phyloP scores from a whole-genome alignment of 148 eudicot genomes.

The Polygonum aviculare region DNA sequence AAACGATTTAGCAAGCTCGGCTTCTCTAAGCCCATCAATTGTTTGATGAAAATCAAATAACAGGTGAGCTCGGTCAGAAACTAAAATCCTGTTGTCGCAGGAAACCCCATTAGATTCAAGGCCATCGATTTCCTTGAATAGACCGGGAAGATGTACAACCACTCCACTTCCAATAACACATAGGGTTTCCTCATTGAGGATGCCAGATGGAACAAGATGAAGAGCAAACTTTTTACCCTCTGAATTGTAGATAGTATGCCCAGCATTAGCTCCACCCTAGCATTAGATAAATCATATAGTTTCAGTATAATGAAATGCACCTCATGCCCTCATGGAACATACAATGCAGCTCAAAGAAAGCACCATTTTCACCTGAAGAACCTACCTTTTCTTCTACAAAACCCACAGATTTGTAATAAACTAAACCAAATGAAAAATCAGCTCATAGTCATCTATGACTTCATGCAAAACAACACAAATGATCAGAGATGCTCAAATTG shows the following conservation, averaged over 20 bases:
- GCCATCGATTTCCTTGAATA: conserved; percentile 78
- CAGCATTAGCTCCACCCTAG: conserved; percentile 98
- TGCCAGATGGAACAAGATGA: conserved; percentile 95
- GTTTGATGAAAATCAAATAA: conserved; percentile 83
- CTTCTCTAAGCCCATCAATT: conserved; percentile 87
- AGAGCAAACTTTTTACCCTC: conserved; percentile 97
- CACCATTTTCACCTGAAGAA: neutral
- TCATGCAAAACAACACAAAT: neutral
- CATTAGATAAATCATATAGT: neutral
- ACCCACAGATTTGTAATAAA: neutral
- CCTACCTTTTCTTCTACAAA: neutral
- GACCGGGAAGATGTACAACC: conserved; percentile 88
- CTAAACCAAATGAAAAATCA: neutral
- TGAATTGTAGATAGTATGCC: conserved; percentile 87
- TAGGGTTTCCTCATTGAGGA: conserved; percentile 73
- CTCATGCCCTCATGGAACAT: neutral
- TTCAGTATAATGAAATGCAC: neutral
- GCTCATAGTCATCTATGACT: neutral
- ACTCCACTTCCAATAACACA: conserved; percentile 97
- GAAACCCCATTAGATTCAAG: conserved; percentile 83
- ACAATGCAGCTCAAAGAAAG: neutral
- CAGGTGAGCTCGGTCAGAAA: conserved; percentile 93
- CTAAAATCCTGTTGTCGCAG: conserved; percentile 76
- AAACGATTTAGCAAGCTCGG: conserved; percentile 81
- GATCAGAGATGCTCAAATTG: neutral